Evolutionary conservation across 2,329 filamentous ascomycete species (phyloP).

Genomic region (Trichothecium sympodiale): DNA sequence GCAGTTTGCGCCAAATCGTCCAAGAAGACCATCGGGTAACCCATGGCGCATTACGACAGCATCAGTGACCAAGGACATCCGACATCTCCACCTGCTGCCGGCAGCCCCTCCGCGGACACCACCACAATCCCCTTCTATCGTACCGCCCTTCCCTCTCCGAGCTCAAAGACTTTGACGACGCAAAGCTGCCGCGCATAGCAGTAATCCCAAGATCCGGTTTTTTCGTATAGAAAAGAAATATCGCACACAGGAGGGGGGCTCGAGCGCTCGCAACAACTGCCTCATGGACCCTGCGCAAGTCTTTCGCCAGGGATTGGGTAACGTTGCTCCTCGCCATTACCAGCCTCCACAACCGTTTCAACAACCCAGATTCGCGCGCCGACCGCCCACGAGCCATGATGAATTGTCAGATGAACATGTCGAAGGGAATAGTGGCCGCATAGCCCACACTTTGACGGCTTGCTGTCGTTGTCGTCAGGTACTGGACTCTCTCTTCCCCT

Average conservation of each 20-base stretch:
- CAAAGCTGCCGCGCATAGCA: too few relatives aligned
- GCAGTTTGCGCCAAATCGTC: too few relatives aligned
- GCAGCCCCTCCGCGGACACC: background rate
- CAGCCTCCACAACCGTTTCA: constrained; percentile 17
- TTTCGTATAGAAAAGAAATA: too few relatives aligned
- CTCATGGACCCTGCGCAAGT: constrained; percentile 49
- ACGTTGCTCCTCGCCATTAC: constrained; percentile 27
- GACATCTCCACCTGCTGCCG: too few relatives aligned
- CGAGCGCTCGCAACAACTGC: constrained; percentile 4
- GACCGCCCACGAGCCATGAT: constrained; percentile 20
- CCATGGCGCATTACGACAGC: too few relatives aligned
- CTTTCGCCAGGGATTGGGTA: constrained; percentile 46
- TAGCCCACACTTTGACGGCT: constrained; percentile 70
- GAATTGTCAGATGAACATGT: constrained; percentile 24
- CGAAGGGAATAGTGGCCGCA: constrained; percentile 45
- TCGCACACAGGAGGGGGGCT: background rate
- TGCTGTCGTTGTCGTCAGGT: constrained; percentile 74
- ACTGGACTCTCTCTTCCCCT: constrained; percentile 16
- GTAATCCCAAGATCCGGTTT: too few relatives aligned
- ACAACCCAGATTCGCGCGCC: constrained; percentile 16
- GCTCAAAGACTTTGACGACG: background rate
- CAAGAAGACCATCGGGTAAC: too few relatives aligned
- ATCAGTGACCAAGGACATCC: too few relatives aligned
- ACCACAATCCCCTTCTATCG: background rate
- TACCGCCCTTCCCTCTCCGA: background rate